Evolutionary conservation across 805 yeast genomes (phyloP), one percentile per base, ranked within the genome.

Genomic region (Brettanomyces custersianus): DNA sequence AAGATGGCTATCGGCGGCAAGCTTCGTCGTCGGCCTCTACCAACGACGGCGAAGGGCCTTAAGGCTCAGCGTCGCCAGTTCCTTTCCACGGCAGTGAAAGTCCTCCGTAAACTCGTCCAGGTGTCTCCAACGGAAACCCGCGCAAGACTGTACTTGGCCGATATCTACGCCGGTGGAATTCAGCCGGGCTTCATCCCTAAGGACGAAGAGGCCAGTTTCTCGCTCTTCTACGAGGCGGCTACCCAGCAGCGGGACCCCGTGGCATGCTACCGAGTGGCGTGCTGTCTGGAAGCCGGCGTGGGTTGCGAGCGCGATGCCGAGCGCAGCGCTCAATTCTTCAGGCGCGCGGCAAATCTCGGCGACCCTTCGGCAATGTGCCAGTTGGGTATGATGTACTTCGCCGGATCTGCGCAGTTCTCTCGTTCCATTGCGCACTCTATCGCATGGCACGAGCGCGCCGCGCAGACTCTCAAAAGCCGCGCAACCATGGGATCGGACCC

Each of bases 281-380:
- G 80, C 22, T 74, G 85, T 48, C 68, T 68, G 47, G 92, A 83
- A 52, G 62, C 79, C 51, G 80, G 84, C 13, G 66, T 72, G 40
- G 80, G 81, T 2, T 60, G 70, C 19, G 46, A 58, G 37, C 50
- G 61, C 28, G 70, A 71, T 45, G 34, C 52, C 16, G 56, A 60
- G 13, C 63, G 65, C 39, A 77, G 86, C 8, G 55, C 75, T 19
- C 48, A 59, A 11, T 75, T 70, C 59, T 80, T 75, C 55, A 62
- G 65, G 24, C 60, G 64, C 32, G 83, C 86, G 0, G 84, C 88
- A 3, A 57, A 64, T n/a, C 54, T 68, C 17, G 80, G 80, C 4
- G 74, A 72, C 43, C 72, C 70, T 4, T 68, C 77, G 11, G 77
- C 86, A 17, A 79, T 80, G 83, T 80, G 78, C 58, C 79, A 80